Conservation (phyloP, 805 yeast genomes). For the Pichia membranifaciens region DNA sequence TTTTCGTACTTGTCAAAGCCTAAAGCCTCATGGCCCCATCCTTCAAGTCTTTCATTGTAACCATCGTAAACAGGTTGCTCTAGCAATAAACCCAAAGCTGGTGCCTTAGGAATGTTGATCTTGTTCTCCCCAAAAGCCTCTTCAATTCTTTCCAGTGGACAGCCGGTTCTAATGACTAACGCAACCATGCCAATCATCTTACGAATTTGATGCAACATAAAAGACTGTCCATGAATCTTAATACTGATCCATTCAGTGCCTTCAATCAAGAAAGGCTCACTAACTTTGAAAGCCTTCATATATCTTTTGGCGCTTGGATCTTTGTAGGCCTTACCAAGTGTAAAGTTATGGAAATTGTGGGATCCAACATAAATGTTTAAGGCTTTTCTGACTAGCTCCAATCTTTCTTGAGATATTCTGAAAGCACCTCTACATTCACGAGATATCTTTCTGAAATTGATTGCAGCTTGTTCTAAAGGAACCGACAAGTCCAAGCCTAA, state of each 20-base stretch:
- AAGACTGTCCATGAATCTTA: slow-evolving; percentile 96
- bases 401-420: slow-evolving; percentile 57
- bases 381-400: slow-evolving; percentile 58
- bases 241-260: slow-evolving; percentile 95
- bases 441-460: slow-evolving; percentile 56
- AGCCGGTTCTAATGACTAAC: slow-evolving; percentile 76
- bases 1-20: slow-evolving; percentile 59
- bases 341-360: slow-evolving; percentile 66
- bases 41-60: slow-evolving; percentile 63
- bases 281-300: slow-evolving; percentile 72
- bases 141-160: slow-evolving; percentile 67
- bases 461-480: slow-evolving; percentile 31
- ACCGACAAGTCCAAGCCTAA: slow-evolving; percentile 34
- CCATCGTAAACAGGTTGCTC: slow-evolving; percentile 91
- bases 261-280: slow-evolving; percentile 86
- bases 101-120: slow-evolving; percentile 94
- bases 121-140: slow-evolving; percentile 72
- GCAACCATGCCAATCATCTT: slow-evolving; percentile 97
- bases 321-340: slow-evolving; percentile 52
- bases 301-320: slow-evolving; percentile 82
- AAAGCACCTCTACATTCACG: slow-evolving; percentile 61
- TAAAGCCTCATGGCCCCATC: slow-evolving; percentile 72
- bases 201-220: slow-evolving; percentile 96
- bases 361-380: slow-evolving; percentile 75
- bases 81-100: slow-evolving; percentile 84